Conservation (phyloP, 1,284 basidiomycete species). For the Ceratorhiza oryzae-sativae region DNA sequence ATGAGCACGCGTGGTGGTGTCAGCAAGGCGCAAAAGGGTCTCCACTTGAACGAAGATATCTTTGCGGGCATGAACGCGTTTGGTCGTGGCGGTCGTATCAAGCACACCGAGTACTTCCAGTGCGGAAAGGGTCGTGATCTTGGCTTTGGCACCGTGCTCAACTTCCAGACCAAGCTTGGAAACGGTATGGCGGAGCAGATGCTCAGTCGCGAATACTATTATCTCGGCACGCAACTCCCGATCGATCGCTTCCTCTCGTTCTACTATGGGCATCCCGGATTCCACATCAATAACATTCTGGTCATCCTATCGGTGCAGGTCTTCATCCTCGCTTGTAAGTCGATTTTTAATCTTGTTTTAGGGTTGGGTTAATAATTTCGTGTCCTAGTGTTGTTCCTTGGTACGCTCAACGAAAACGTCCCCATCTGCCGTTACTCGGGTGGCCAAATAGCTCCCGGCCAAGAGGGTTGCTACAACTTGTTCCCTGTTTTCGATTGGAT, state of each 20-base stretch:
- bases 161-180: constrained; percentile 99
- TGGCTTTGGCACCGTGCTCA: constrained; percentile 98
- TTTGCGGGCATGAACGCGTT: constrained; percentile 99
- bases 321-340: constrained; percentile 85
- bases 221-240: constrained; percentile 97
- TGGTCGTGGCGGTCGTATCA: constrained; percentile 95
- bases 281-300: constrained; percentile 99
- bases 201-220: constrained; percentile 99
- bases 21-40: constrained; percentile 98
- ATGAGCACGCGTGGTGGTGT: constrained; percentile 99
- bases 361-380: constrained; percentile 8
- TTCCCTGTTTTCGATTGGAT: constrained; percentile 92
- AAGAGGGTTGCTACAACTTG: constrained; percentile 91
- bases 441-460: constrained; percentile 75
- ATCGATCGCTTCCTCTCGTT: constrained; percentile 99
- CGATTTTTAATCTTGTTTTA: not conserved
- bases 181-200: constrained; percentile 99
- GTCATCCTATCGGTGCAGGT: constrained; percentile 94
- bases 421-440: constrained; percentile 75
- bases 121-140: constrained; percentile 99
- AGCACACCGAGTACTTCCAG: constrained; percentile 99
- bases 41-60: constrained; percentile 99
- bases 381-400: constrained; percentile 82
- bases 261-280: constrained; percentile 99
- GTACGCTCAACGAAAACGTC: constrained; percentile 83